phyloP scores from a whole-genome alignment of 2,329 filamentous ascomycete species.

The Diaporthe sp. region DNA sequence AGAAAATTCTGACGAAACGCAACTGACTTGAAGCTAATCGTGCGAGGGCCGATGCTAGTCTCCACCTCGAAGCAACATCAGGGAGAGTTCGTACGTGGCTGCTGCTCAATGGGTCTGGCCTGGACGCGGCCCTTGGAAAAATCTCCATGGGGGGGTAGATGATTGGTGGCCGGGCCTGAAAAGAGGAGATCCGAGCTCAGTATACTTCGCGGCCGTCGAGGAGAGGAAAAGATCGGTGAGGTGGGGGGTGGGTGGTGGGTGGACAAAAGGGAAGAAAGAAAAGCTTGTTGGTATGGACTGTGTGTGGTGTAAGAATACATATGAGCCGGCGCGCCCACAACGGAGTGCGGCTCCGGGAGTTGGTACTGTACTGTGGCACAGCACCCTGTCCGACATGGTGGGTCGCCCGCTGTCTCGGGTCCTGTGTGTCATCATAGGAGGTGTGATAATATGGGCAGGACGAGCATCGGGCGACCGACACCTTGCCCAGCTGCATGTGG shows the following conservation, averaged over 20 bases:
- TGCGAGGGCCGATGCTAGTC: constrained; percentile 44
- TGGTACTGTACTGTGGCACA: constrained; percentile 30
- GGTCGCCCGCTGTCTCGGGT: constrained; percentile 34
- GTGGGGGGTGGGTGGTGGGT: neutral
- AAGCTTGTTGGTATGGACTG: constrained; percentile 38
- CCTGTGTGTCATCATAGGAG: constrained; percentile 14
- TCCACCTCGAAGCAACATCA: constrained; percentile 45
- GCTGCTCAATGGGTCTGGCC: constrained; percentile 47
- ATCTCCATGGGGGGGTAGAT: constrained; percentile 31
- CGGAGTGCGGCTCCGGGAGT: constrained; percentile 32
- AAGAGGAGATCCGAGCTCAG: constrained; percentile 34
- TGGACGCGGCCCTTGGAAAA: constrained; percentile 26
- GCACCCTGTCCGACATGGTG: constrained; percentile 20
- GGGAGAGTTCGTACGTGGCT: constrained; percentile 48
- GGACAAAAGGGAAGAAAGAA: neutral
- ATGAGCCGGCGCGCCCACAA: constrained; percentile 26
- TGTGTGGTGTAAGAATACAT: constrained; percentile 16
- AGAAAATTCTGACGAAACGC: constrained; percentile 39
- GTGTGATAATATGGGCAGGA: constrained; percentile 14
- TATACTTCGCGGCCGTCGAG: constrained; percentile 22
- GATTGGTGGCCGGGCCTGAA: constrained; percentile 31
- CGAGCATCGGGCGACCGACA: constrained; percentile 9
- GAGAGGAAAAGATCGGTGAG: constrained; percentile 27
- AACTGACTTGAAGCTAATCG: constrained; percentile 42
- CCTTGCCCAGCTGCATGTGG: constrained; percentile 32